These are phyloP conservation scores for Rhodotorula taiwanensis DNA, from an alignment of 768 basidiomycete species.

Conservation along the genomic window DNA sequence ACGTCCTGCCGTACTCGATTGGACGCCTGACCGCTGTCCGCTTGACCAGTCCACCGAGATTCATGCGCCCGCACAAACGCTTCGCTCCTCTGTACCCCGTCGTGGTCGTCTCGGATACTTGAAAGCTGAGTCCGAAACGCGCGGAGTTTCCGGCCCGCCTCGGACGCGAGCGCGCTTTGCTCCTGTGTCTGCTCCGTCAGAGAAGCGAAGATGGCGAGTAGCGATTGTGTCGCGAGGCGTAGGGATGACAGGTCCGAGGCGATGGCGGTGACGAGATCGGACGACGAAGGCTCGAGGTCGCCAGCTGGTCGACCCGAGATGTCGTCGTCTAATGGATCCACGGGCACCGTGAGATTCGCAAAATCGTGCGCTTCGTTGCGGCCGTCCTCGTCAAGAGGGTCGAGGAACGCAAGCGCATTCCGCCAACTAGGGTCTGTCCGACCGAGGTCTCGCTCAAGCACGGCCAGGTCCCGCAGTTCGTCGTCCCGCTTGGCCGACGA, in stretches of 20 bases:
- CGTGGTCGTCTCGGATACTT: slow-evolving; percentile 7
- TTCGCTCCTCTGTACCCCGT: slow-evolving; percentile 2
- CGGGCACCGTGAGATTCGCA: too few species aligned
- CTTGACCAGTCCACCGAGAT: not conserved
- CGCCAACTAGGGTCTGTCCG: not conserved
- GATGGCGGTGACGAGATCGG: not conserved
- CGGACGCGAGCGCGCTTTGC: slow-evolving; percentile 73
- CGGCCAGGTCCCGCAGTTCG: not conserved
- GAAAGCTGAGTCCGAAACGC: slow-evolving; percentile 48
- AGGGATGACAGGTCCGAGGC: slow-evolving; percentile 61
- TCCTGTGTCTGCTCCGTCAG: slow-evolving; percentile 85
- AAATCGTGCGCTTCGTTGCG: slow-evolving; percentile 49
- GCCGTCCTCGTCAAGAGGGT: slow-evolving; percentile 42
- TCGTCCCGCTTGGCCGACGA: slow-evolving; percentile 65
- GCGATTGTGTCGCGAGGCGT: slow-evolving; percentile 65
- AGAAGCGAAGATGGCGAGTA: slow-evolving; percentile 65
- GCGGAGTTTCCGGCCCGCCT: slow-evolving; percentile 77
- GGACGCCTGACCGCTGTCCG: not conserved
- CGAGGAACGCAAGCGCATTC: slow-evolving; percentile 57
- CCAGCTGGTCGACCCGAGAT: not conserved
- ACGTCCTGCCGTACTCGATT: slow-evolving; percentile 15
- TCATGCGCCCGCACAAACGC: slow-evolving; percentile 1
- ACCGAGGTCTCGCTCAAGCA: not conserved
- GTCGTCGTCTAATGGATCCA: too few species aligned
- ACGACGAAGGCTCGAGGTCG: not conserved